Evolutionary conservation across 1,284 basidiomycete species (phyloP), one percentile per base, ranked within the genome.

Genomic region (Pseudozyma sp.): DNA sequence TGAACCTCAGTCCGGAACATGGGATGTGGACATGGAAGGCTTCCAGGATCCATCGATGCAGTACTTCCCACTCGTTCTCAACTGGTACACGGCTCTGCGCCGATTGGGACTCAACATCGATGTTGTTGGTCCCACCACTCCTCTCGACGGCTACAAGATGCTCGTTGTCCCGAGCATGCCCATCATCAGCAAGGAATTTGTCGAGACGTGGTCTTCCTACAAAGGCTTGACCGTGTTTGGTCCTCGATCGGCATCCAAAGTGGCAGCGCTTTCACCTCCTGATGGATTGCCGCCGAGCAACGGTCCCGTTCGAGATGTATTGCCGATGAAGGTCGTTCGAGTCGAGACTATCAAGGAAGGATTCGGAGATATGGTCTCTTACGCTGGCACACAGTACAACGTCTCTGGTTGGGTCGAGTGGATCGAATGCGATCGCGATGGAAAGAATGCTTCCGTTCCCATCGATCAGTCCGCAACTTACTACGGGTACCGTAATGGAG

Each of bases 31-130:
- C 44, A 50, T 45, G 39, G 51, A 52, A 43, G 63, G 64, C 4
- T 78, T 75, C 53, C 53, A 58, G n/a, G 54, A 63, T 35, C 39
- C 64, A 19, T 58, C 59, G 29, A 75, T 77, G 60, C 53, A 60
- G 43, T 75, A 71, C 52, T 50, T 58, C 10, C 60, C 69, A n/a
- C 67, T 77, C 30, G 60, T 77, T 11, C 47, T 64, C 31, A 68
- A 65, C 51, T 75, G 67, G 63, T 69, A 75, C 63, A 40, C 65
- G 1, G 75, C 75, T 6, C 55, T 78, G 35, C 71, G 75, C 16
- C 53, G 72, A 19, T 51, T 78, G n/a, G 75, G 72, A 13, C 54
- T 78, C 40, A 71, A 68, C 44, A 59, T 78, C 34, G 75, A 78
- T 44, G 55, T 78, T 6, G 65, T 78, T 11, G 69, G 68, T 5